Base-by-base conservation (phyloP, 306 rosid species). In the Sechiopsis laciniata region DNA sequence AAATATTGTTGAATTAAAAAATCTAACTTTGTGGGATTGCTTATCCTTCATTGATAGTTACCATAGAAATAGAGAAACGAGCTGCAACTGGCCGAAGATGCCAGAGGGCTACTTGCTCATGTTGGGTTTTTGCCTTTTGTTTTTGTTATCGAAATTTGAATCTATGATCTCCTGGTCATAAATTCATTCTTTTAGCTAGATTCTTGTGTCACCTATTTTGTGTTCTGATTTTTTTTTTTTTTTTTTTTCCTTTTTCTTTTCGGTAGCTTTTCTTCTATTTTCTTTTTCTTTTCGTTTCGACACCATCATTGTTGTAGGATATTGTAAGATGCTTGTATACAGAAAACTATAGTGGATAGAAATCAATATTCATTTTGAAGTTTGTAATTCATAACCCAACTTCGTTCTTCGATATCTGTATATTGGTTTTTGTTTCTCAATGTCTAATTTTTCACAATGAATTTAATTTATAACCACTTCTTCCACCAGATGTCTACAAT, bases 291-390 rank as follows among this genome's bases (percentile, higher is more conserved):
- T 37, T 37, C 2, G 0, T 37, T 37, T 32, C 45, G 9, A 42
- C 48, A 42, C 8, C 45, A 37, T 5, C 8, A 35, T 35, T 35
- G 40, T 35, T 35, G 40, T 35, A 35, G 40, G 40, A 2, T 35
- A 35, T 35, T 35, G 40, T 37, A 5, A 37, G 8, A 42, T 42
- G 11, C 82, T 73, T 84, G 88, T 83, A 92, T 87, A 85, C 91
- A 40, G 68, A 83, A 65, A 80, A 72, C 78, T 80, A 73, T 84
- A 72, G 76, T 62, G 67, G 48, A 82, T 80, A 73, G 86, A 82
- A 78, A 80, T 72, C 74, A 51, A 51, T 70, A 22, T 70, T 70
- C 74, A 26, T 70, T 70, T 69, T 51, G 59, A 58, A 69, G 59
- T 24, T 69, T 16, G 59, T 69, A 69, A 50, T 69, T 51, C 52